phyloP scores from a whole-genome alignment of 2,329 filamentous ascomycete species.

The Pestalotiopsis sp. region DNA sequence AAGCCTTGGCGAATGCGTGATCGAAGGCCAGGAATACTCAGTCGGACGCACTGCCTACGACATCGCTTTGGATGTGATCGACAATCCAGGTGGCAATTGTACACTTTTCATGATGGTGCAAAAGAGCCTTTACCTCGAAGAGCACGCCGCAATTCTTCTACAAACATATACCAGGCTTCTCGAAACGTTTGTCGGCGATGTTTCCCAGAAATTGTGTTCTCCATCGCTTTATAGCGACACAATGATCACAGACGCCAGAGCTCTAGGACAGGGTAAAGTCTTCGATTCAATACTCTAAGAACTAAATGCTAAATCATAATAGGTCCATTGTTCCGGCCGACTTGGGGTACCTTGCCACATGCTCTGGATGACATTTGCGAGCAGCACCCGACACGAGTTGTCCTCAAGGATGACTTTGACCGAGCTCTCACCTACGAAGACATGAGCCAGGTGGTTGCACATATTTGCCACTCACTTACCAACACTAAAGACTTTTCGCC shows the following conservation, averaged over 20 bases:
- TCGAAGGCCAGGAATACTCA: constrained; percentile 22
- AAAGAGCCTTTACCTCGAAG: constrained; percentile 35
- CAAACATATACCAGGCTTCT: too few species aligned
- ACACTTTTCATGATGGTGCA: constrained; percentile 30
- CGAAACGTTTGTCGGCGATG: too few species aligned
- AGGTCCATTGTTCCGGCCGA: too few species aligned
- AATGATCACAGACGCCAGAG: too few species aligned
- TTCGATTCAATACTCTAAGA: too few species aligned
- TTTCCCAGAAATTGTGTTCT: too few species aligned
- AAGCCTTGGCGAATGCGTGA: constrained; percentile 20
- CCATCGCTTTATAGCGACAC: too few species aligned
- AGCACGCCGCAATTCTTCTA: constrained; percentile 21
- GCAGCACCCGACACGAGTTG: constrained; percentile 17
- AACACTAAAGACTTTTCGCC: too few species aligned
- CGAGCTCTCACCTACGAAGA: constrained; percentile 37
- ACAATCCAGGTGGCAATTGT: constrained; percentile 24
- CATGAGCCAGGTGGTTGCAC: constrained; percentile 34
- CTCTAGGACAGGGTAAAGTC: too few species aligned
- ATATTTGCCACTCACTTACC: too few species aligned
- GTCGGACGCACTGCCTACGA: constrained; percentile 29
- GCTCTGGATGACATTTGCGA: constrained; percentile 17
- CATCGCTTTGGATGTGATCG: constrained; percentile 38
- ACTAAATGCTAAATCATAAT: too few species aligned
- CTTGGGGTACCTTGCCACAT: too few species aligned
- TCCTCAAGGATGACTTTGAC: constrained; percentile 23